phyloP scores from a whole-genome alignment of 768 basidiomycete species.

The Crepidotus variabilis region DNA sequence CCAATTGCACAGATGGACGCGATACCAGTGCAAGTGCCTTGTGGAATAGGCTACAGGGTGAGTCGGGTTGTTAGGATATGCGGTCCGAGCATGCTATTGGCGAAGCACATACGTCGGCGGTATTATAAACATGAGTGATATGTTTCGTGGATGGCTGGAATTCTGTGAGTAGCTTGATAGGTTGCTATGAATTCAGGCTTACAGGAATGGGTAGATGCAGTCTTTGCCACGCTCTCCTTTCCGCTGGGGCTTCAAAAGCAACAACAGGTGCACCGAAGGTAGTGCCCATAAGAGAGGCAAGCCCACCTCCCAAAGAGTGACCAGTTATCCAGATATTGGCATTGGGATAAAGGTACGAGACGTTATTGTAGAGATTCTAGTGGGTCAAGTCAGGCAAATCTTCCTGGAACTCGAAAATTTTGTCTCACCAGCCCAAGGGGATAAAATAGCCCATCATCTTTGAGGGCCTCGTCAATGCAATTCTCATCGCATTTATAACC shows the following conservation, averaged over 20 bases:
- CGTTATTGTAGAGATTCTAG: slow-evolving; percentile 92
- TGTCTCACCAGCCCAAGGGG: slow-evolving; percentile 67
- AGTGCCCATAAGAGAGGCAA: slow-evolving; percentile 79
- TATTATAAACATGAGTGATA: slow-evolving; percentile 88
- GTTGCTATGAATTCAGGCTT: slow-evolving; percentile 17
- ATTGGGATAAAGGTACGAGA: slow-evolving; percentile 86
- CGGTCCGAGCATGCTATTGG: background rate
- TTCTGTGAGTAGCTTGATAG: background rate
- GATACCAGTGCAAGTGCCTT: slow-evolving; percentile 78
- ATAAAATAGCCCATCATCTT: slow-evolving; percentile 87
- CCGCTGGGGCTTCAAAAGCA: slow-evolving; percentile 82
- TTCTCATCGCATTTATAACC: slow-evolving; percentile 72
- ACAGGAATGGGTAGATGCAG: slow-evolving; percentile 89
- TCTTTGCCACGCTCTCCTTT: slow-evolving; percentile 65
- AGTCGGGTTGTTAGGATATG: background rate
- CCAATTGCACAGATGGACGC: slow-evolving; percentile 44
- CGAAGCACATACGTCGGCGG: slow-evolving; percentile 60
- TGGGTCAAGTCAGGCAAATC: background rate
- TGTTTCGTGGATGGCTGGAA: slow-evolving; percentile 65
- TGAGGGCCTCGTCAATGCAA: slow-evolving; percentile 78
- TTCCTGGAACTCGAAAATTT: background rate
- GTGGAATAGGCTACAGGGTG: slow-evolving; percentile 71
- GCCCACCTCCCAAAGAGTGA: slow-evolving; percentile 82
- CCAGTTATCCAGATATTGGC: slow-evolving; percentile 85
- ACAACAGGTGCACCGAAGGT: slow-evolving; percentile 95